Base-by-base conservation (phyloP, 129 eudicot species). In the Artemisia tridentata region DNA sequence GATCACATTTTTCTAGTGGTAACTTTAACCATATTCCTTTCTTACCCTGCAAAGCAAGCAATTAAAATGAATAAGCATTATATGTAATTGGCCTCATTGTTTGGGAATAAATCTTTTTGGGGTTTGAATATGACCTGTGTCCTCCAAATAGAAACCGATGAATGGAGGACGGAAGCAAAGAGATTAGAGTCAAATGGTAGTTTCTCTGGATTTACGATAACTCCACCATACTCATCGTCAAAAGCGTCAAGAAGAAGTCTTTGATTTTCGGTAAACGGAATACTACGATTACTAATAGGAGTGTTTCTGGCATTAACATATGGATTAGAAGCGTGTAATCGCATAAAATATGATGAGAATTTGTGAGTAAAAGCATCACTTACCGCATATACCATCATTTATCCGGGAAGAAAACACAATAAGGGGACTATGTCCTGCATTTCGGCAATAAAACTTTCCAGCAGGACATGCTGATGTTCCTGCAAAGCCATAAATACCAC, bases 21-120 rank as follows among this genome's bases (percentile, higher is more conserved):
- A 92, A 75, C 84, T 92, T 92, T 3, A 92, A 88, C 98, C 98
- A 92, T 70, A 92, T 78, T 45, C 96, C 98, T 73, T 92, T 86
- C 86, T 88, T 92, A 11, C 96, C 96, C 98, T 92, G 82, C 76
- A 84, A 55, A 41, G 23, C 64, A 34, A 14, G 12, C 43, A 38
- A 38, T 6, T 5, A 38, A 27, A 38, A 38, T 7, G 43, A 38
- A 38, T 38, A 38, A 38, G 43, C 43, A 38, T 7, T 27, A 27
- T 0, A 27, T 4, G 5, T 27, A 27, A 27, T 0, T 38, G 2
- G 41, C 41, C 41, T 34, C 41, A 34, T 55, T 8, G 11, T 20
- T 23, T 3, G 16, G 17, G 50, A 53, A 5, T 1, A 51, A 4
- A 11, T 59, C 12, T 20, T 59, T 23, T 41, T 8, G n/a, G 68